phyloP scores from a whole-genome alignment of 163 green algal species.

The Prototheca wickerhamii region DNA sequence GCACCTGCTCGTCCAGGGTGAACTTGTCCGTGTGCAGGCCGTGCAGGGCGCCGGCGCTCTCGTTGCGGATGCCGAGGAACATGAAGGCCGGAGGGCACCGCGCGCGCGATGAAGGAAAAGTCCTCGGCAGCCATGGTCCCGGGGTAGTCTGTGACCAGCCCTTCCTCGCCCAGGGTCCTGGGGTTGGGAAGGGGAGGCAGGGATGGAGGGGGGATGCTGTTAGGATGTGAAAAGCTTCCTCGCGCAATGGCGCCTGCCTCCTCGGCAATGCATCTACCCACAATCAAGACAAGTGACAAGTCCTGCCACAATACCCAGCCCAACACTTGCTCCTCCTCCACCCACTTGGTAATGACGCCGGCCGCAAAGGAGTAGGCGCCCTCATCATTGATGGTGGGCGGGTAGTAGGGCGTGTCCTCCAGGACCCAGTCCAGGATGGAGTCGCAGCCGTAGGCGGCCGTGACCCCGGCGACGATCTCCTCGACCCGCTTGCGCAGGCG shows the following conservation, averaged over 20 bases:
- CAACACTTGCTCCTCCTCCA: neutral
- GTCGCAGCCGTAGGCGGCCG: constrained; percentile 31
- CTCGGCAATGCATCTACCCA: too few species aligned
- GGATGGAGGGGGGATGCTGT: neutral
- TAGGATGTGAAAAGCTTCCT: neutral
- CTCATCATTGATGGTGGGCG: constrained; percentile 69
- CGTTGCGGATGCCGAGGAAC: constrained; percentile 67
- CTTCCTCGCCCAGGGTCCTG: constrained; percentile 11
- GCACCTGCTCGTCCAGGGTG: constrained; percentile 52
- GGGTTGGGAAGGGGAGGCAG: neutral
- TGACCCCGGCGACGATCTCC: constrained; percentile 17
- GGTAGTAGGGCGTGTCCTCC: constrained; percentile 56
- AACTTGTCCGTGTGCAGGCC: constrained; percentile 69
- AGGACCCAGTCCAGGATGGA: constrained; percentile 36
- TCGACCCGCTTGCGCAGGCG: constrained; percentile 22
- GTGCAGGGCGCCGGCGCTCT: constrained; percentile 46
- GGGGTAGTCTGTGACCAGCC: constrained; percentile 14
- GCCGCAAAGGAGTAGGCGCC: constrained; percentile 36
- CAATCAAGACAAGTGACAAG: neutral
- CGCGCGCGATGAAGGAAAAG: constrained; percentile 62
- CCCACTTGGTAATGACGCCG: constrained; percentile 30
- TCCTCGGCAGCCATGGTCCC: constrained; percentile 62
- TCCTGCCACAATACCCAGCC: neutral
- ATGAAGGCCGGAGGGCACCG: constrained; percentile 37
- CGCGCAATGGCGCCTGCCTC: too few species aligned